phyloP scores from a whole-genome alignment of 1,284 basidiomycete genomes.

The Laetiporus sulphureus region DNA sequence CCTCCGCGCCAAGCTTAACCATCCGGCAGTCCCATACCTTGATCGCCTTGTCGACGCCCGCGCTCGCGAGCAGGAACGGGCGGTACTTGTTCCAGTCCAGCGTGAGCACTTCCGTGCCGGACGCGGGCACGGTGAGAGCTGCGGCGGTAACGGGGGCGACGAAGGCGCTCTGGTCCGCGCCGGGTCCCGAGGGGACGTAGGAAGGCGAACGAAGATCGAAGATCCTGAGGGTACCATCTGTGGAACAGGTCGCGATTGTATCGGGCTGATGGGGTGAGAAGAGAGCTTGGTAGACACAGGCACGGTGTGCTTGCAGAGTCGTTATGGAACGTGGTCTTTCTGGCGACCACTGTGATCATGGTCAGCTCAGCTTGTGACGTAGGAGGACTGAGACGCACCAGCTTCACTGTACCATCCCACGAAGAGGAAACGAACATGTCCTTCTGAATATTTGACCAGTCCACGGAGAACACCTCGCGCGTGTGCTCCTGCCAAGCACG shows the following conservation, averaged over 20 bases:
- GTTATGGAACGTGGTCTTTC: slow-evolving; percentile 71
- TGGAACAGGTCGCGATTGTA: slow-evolving; percentile 75
- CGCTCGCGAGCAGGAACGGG: slow-evolving; percentile 72
- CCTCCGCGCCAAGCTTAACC: slow-evolving; percentile 46
- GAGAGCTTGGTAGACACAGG: slow-evolving; percentile 84
- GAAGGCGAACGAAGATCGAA: slow-evolving; percentile 69
- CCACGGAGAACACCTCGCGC: slow-evolving; percentile 89
- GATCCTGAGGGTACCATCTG: slow-evolving; percentile 77
- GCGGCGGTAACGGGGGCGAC: slow-evolving; percentile 58
- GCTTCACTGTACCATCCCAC: slow-evolving; percentile 90
- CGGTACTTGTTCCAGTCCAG: slow-evolving; percentile 94
- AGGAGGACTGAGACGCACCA: slow-evolving; percentile 46
- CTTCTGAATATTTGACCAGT: slow-evolving; percentile 96
- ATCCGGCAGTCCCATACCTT: slow-evolving; percentile 87
- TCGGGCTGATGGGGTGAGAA: slow-evolving; percentile 91
- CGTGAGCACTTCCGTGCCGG: slow-evolving; percentile 65
- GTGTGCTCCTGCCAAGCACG: slow-evolving; percentile 92
- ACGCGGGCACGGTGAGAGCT: slow-evolving; percentile 64
- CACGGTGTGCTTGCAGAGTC: slow-evolving; percentile 77
- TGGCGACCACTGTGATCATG: slow-evolving; percentile 70
- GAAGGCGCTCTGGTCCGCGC: slow-evolving; percentile 41
- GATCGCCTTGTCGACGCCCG: slow-evolving; percentile 74
- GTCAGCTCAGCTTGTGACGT: not conserved
- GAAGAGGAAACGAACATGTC: slow-evolving; percentile 83
- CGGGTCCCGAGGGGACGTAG: slow-evolving; percentile 28